Percentiles rank a stretch among this genome's conserved stretches.
These are phyloP conservation scores for Takashimella koratensis DNA, from an alignment of 1,284 basidiomycete species.

Conservation along the genomic window DNA sequence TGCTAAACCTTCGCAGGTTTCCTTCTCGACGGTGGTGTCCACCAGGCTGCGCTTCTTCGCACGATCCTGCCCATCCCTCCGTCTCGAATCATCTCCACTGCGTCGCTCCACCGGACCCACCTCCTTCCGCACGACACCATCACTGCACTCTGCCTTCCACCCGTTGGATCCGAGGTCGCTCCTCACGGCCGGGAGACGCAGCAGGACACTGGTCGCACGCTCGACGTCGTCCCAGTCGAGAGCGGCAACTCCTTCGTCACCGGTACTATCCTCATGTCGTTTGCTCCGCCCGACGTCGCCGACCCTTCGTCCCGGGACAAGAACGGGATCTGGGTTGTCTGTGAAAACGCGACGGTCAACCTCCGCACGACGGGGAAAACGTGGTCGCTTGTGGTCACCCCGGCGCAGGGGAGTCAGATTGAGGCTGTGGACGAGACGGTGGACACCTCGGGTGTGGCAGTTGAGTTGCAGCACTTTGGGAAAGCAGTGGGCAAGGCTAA, in stretches of 20 bases:
- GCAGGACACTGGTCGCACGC: constrained; percentile 5
- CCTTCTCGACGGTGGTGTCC: constrained; percentile 49
- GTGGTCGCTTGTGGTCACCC: constrained; percentile 59
- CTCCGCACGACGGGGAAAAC: constrained; percentile 46
- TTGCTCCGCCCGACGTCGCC: constrained; percentile 28
- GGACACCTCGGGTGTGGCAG: constrained; percentile 54
- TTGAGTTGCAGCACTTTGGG: constrained; percentile 63
- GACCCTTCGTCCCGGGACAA: constrained; percentile 11
- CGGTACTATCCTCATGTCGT: constrained; percentile 39
- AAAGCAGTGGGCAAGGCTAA: constrained; percentile 53
- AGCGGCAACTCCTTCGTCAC: constrained; percentile 32
- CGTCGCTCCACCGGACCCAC: constrained; percentile 64
- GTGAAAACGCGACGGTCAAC: constrained; percentile 49
- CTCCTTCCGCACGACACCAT: constrained; percentile 70
- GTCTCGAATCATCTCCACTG: constrained; percentile 60
- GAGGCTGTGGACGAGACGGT: constrained; percentile 48
- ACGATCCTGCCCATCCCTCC: constrained; percentile 32
- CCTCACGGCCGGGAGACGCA: constrained; percentile 52
- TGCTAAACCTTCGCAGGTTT: no score
- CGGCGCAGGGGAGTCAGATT: constrained; percentile 48
- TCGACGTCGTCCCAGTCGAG: constrained; percentile 20
- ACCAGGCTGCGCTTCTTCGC: constrained; percentile 38
- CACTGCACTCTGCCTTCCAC: constrained; percentile 54
- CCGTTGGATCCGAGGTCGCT: constrained; percentile 57
- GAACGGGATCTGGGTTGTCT: constrained; percentile 9